Percentiles rank a stretch among this genome's conserved stretches.
phyloP scores from a whole-genome alignment of 257 asterid genomes.

The Verbena officinalis region DNA sequence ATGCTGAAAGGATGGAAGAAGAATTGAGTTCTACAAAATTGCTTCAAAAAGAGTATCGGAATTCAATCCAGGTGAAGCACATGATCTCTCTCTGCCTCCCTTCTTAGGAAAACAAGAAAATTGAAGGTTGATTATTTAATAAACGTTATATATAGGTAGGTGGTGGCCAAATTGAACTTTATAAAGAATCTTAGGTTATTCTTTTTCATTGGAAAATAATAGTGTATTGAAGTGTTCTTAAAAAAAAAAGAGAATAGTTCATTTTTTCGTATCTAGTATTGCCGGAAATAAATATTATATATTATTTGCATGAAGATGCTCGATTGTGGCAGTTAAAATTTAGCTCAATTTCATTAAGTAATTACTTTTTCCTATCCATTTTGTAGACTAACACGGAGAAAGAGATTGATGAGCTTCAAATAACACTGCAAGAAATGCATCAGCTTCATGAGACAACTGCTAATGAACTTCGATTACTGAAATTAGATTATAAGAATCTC shows the following conservation, averaged over 20 bases:
- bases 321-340: background rate
- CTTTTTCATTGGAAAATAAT: background rate
- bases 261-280: background rate
- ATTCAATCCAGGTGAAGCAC: slow-evolving; percentile 56
- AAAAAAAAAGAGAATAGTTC: background rate
- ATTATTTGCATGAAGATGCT: background rate
- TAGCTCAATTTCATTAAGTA: slow-evolving; percentile 14
- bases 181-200: background rate
- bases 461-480: slow-evolving; percentile 51
- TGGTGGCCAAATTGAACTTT: background rate
- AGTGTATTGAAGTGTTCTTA: background rate
- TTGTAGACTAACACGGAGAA: slow-evolving; percentile 47
- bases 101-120: background rate
- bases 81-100: background rate
- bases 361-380: slow-evolving; percentile 12
- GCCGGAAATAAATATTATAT: background rate
- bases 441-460: slow-evolving; percentile 58
- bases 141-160: no score
- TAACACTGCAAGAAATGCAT: slow-evolving; percentile 55
- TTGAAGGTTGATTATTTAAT: background rate
- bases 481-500: slow-evolving; percentile 52
- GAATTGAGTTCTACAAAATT: slow-evolving; percentile 48
- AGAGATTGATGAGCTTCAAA: slow-evolving; percentile 57
- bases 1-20: slow-evolving; percentile 46
- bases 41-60: slow-evolving; percentile 47